Conservation (phyloP, 139 green algal genomes). For the Picochlorum sp. region DNA sequence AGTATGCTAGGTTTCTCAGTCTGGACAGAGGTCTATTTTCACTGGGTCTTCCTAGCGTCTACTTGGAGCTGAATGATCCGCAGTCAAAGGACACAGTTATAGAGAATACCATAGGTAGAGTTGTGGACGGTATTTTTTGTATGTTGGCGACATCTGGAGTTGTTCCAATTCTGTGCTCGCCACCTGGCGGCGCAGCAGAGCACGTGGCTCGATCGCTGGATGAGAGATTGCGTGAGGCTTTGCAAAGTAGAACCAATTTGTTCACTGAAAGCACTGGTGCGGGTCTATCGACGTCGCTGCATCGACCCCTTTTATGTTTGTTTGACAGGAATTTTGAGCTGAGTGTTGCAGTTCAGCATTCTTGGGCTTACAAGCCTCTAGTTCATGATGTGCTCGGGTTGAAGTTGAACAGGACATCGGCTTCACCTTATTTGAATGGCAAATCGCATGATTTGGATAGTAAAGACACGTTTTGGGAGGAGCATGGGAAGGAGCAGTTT, state of each 20-base stretch:
- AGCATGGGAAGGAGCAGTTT: constrained; percentile 57
- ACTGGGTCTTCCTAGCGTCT: constrained; percentile 69
- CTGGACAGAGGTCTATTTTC: constrained; percentile 86
- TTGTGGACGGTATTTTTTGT: constrained; percentile 91
- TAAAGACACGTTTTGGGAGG: constrained; percentile 78
- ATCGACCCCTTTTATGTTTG: constrained; percentile 87
- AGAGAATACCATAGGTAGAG: constrained; percentile 55
- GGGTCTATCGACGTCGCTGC: constrained; percentile 50
- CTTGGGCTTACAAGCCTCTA: constrained; percentile 95
- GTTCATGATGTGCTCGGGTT: constrained; percentile 94
- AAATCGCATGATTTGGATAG: constrained; percentile 76
- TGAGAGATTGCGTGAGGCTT: constrained; percentile 60
- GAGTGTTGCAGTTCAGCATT: constrained; percentile 73
- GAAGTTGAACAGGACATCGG: constrained; percentile 68
- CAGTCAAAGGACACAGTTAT: constrained; percentile 75
- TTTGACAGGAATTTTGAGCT: constrained; percentile 99
- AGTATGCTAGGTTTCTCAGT: constrained; percentile 84
- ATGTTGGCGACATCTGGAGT: constrained; percentile 78
- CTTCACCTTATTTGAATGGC: constrained; percentile 6
- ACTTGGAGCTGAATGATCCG: constrained; percentile 88
- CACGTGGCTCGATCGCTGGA: constrained; percentile 80
- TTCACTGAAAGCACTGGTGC: constrained; percentile 51
- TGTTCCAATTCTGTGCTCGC: constrained; percentile 91
- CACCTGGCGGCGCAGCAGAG: constrained; percentile 81
- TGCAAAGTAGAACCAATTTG: constrained; percentile 63